A percentile compares a stretch with the other conserved stretches of the same genome.
Evolutionary conservation across 176 grass and related monocot genomes (phyloP).

Genomic region (Paspalum notatum): DNA sequence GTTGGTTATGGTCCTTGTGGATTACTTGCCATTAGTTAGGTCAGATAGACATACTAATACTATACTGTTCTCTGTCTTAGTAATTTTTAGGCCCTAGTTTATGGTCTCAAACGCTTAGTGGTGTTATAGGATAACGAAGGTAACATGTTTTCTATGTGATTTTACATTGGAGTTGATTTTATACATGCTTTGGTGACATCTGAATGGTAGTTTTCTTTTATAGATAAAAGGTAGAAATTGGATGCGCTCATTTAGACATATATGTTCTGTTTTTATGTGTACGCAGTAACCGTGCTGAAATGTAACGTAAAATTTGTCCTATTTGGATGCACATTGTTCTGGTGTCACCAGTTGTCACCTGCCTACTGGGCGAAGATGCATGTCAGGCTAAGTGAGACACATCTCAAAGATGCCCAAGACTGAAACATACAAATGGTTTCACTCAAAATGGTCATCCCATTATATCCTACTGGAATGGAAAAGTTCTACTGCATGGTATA

Average conservation of each 20-base stretch:
- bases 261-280: not conserved
- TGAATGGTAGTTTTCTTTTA: no score
- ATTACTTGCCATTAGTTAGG: slow-evolving; percentile 17
- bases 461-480: not conserved
- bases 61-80: no score
- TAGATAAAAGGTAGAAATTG: slow-evolving; percentile 14
- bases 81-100: not conserved
- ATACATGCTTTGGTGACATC: no score
- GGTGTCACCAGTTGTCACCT: slow-evolving; percentile 3
- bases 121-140: slow-evolving; percentile 17
- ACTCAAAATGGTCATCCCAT: not conserved
- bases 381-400: not conserved
- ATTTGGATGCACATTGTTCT: slow-evolving; percentile 3
- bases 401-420: not conserved
- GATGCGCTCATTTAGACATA: not conserved
- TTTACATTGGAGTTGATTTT: no score
- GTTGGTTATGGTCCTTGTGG: slow-evolving; percentile 3
- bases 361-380: not conserved
- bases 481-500: not conserved
- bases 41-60: not conserved
- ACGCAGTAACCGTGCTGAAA: slow-evolving; percentile 20
- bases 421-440: not conserved
- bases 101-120: slow-evolving; percentile 27
- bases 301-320: not conserved
- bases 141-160: no score